Evolutionary conservation across 2,329 filamentous ascomycete species (phyloP).

Genomic region (Pseudogymnoascus sp.): DNA sequence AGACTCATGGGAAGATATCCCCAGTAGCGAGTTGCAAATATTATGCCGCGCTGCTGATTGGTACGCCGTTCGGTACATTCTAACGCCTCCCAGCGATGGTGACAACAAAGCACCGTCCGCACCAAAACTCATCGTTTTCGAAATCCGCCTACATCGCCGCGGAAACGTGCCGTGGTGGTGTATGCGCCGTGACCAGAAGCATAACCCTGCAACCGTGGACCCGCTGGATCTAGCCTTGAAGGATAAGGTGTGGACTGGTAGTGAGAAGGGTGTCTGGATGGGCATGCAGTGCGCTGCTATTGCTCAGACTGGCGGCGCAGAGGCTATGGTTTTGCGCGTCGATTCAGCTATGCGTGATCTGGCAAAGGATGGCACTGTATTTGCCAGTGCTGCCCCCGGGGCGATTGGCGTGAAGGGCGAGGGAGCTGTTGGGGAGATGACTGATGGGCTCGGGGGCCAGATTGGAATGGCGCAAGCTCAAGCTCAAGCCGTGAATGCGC

Average conservation of each 20-base stretch:
- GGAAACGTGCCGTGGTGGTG: constrained; percentile 34
- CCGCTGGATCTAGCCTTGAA: constrained; percentile 30
- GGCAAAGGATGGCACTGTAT: background rate
- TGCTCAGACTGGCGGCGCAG: constrained; percentile 33
- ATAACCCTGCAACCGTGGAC: constrained; percentile 24
- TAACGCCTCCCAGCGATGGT: constrained; percentile 28
- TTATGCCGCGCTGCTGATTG: constrained; percentile 47
- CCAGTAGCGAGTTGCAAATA: constrained; percentile 40
- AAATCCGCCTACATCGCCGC: constrained; percentile 42
- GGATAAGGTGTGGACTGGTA: constrained; percentile 35
- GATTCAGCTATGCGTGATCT: constrained; percentile 34
- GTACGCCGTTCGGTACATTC: constrained; percentile 45
- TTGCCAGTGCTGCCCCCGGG: background rate
- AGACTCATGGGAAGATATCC: constrained; percentile 38
- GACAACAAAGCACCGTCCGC: constrained; percentile 17
- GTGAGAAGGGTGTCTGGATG: constrained; percentile 36
- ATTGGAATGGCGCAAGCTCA: background rate
- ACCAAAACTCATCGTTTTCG: constrained; percentile 37
- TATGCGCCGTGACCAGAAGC: constrained; percentile 19
- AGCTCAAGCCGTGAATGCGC: background rate
- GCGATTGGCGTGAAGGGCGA: background rate
- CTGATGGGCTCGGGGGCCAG: background rate
- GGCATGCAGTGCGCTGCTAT: constrained; percentile 42
- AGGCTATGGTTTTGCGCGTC: constrained; percentile 37
- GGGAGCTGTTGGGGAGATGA: background rate